These are phyloP conservation scores for Babjeviella inositovora DNA, from an alignment of 805 yeast species.

Conservation along the genomic window DNA sequence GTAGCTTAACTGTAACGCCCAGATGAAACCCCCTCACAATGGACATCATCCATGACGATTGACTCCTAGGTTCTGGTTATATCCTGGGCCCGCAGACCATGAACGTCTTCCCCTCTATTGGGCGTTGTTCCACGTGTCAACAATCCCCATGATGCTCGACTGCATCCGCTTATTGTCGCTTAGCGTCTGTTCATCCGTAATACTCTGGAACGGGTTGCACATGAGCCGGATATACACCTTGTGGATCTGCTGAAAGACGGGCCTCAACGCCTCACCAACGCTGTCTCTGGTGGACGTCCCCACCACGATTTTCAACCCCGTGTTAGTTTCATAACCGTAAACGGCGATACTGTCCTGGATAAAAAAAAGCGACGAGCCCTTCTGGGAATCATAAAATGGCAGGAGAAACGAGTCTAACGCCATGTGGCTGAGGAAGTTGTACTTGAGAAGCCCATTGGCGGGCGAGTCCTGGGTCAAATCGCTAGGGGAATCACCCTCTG, in stretches of 20 bases:
- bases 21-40: no score
- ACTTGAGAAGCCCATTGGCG: slow-evolving; percentile 34
- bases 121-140: slow-evolving; percentile 7
- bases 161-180: slow-evolving; percentile 14
- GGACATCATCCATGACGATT: no score
- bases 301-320: slow-evolving; percentile 49
- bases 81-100: no score
- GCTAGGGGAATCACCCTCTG: slow-evolving; percentile 4
- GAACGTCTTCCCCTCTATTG: no score
- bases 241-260: slow-evolving; percentile 25
- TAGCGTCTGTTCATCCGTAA: slow-evolving; percentile 4
- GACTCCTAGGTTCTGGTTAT: no score
- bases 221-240: slow-evolving; percentile 35
- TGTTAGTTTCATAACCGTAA: slow-evolving; percentile 53
- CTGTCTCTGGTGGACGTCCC: slow-evolving; percentile 25
- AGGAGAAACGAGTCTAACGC: slow-evolving; percentile 55
- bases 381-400: slow-evolving; percentile 14
- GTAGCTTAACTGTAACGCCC: no score
- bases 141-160: slow-evolving; percentile 7
- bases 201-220: slow-evolving; percentile 45
- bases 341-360: slow-evolving; percentile 54
- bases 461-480: slow-evolving; percentile 1
- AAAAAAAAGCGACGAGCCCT: slow-evolving; percentile 28
- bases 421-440: slow-evolving; percentile 64
- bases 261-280: slow-evolving; percentile 5